Conservation (phyloP, 2,329 filamentous ascomycete species). For the Aureobasidium lini region DNA sequence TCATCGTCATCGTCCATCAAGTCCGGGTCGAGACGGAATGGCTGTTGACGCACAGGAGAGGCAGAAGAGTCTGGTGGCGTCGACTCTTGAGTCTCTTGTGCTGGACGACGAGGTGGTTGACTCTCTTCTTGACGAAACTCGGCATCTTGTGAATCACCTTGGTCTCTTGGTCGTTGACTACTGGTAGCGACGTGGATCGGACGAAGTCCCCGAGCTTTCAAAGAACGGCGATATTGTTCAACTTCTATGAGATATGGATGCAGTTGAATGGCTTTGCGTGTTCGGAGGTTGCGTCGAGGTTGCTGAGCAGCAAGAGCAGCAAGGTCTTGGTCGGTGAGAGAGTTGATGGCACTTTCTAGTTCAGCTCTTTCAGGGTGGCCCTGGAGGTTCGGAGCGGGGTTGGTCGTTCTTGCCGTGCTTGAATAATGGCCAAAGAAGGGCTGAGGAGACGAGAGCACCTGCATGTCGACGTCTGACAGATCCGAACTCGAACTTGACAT, state of each 20-base stretch:
- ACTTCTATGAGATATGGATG: constrained; percentile 42
- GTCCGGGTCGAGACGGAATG: neutral
- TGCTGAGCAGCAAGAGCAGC: constrained; percentile 6
- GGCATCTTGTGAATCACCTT: constrained; percentile 11
- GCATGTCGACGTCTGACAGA: constrained; percentile 8
- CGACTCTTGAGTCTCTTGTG: constrained; percentile 7
- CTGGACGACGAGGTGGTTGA: neutral
- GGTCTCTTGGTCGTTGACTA: constrained; percentile 8
- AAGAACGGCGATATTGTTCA: constrained; percentile 36
- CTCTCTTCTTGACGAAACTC: constrained; percentile 3
- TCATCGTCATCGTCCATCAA: constrained; percentile 21
- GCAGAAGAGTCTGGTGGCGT: neutral
- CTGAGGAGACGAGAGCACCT: constrained; percentile 1
- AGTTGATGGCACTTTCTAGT: neutral
- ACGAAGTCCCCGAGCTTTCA: constrained; percentile 36
- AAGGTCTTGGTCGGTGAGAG: neutral
- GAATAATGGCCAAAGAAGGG: neutral
- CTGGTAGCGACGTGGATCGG: constrained; percentile 31
- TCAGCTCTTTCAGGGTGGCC: neutral
- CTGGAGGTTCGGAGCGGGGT: neutral
- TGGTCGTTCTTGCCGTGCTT: constrained; percentile 4
- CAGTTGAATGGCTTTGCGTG: constrained; percentile 41
- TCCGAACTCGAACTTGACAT: constrained; percentile 9
- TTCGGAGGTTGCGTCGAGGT: constrained; percentile 31
- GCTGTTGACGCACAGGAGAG: neutral